A percentile compares a stretch with the other conserved stretches of the same genome.
Conservation (phyloP, 169 alveolate species). For the Eimeria sp. region DNA sequence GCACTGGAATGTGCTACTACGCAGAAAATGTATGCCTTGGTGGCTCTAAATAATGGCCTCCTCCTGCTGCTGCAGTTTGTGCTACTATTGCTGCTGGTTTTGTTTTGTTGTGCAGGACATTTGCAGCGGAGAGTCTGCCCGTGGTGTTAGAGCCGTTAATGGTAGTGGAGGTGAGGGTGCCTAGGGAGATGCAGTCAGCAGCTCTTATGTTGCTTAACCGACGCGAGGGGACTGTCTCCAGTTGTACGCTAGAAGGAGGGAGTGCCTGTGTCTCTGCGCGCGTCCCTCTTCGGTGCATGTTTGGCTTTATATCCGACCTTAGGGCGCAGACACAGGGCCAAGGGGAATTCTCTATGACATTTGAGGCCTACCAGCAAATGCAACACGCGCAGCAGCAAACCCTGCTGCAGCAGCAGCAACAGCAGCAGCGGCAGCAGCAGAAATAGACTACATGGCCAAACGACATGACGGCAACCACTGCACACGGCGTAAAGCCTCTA, state of each 20-base stretch:
- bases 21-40: too few relatives aligned
- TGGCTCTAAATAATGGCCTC: too few relatives aligned
- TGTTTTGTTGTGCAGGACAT: conserved; percentile 79
- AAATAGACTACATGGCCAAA: background rate
- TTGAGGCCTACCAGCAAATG: conserved; percentile 90
- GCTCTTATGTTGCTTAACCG: conserved; percentile 93
- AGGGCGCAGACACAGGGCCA: conserved; percentile 95
- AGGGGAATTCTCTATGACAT: conserved; percentile 98
- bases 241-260: conserved; percentile 92
- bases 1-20: too few relatives aligned
- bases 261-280: conserved; percentile 92
- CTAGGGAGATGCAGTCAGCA: conserved; percentile 91
- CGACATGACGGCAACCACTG: too few relatives aligned
- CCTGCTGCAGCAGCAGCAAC: too few relatives aligned
- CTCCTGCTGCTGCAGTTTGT: too few relatives aligned
- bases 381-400: conserved; percentile 90
- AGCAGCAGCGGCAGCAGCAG: conserved; percentile 63
- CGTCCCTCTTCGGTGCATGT: conserved; percentile 96
- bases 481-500: too few relatives aligned
- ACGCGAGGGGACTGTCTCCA: conserved; percentile 95
- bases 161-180: conserved; percentile 96
- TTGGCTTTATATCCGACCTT: conserved; percentile 97
- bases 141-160: conserved; percentile 95
- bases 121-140: conserved; percentile 92
- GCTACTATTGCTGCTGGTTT: background rate